Conservation (phyloP, 192 early-diverging fungal genomes). For the Phlyctochytrium planicorne region DNA sequence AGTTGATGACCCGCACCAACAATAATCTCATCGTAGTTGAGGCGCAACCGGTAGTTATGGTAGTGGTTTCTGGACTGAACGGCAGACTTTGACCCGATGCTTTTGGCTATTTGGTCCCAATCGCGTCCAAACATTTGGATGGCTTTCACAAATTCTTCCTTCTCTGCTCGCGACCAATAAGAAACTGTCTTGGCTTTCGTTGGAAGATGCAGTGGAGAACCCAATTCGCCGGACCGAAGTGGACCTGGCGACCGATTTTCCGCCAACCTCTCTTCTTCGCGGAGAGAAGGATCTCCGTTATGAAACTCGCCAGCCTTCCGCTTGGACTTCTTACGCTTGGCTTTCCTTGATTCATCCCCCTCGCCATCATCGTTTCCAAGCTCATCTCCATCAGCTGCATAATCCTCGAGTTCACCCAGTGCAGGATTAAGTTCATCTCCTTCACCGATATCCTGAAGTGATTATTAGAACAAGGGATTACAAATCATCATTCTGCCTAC, state of each 20-base stretch:
- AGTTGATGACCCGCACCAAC: constrained; percentile 12
- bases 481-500: background rate
- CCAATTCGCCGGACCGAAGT: background rate
- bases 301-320: background rate
- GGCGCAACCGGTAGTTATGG: constrained; percentile 57
- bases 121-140: constrained; percentile 64
- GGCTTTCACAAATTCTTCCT: constrained; percentile 66
- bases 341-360: background rate
- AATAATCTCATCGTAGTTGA: constrained; percentile 44
- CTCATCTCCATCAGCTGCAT: background rate
- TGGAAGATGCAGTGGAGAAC: background rate
- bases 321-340: background rate
- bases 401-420: constrained; percentile 7
- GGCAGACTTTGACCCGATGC: constrained; percentile 73
- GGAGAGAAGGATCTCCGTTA: background rate
- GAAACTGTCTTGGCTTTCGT: constrained; percentile 47
- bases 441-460: background rate
- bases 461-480: background rate
- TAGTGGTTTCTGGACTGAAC: constrained; percentile 86
- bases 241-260: background rate
- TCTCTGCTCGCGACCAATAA: constrained; percentile 87
- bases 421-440: too few relatives aligned
- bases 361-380: background rate
- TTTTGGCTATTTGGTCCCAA: constrained; percentile 74
- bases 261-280: constrained; percentile 14